phyloP scores from a whole-genome alignment of 2,329 filamentous ascomycete genomes.

The Boeremia exigua region DNA sequence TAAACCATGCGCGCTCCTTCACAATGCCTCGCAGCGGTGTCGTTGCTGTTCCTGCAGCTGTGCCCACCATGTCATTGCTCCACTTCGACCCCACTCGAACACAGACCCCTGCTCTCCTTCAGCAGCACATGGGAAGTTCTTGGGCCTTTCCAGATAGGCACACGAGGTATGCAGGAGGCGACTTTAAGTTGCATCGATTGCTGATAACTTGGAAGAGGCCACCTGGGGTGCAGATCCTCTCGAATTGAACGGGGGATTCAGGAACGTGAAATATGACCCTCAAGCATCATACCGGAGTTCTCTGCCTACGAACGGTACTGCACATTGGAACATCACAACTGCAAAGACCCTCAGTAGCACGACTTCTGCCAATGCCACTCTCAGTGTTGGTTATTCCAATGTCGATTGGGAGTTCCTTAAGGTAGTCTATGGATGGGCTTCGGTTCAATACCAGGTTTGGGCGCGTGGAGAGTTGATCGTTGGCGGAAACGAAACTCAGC shows the following conservation, averaged over 20 bases:
- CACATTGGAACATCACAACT: slow-evolving; percentile 54
- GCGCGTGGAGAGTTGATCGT: slow-evolving; percentile 58
- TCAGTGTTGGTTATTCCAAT: slow-evolving; percentile 56
- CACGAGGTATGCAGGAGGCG: slow-evolving; percentile 55
- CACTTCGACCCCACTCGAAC: slow-evolving; percentile 29
- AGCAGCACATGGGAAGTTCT: slow-evolving; percentile 57
- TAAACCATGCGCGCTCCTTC: slow-evolving; percentile 1
- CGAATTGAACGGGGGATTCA: slow-evolving; percentile 61
- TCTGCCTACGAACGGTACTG: slow-evolving; percentile 57
- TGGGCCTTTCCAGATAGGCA: slow-evolving; percentile 65
- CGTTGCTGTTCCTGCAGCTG: slow-evolving; percentile 18
- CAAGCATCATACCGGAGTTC: slow-evolving; percentile 57
- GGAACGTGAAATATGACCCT: slow-evolving; percentile 51
- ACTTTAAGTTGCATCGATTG: background rate
- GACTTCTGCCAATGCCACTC: slow-evolving; percentile 42
- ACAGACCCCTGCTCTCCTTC: slow-evolving; percentile 37
- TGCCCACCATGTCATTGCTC: slow-evolving; percentile 21
- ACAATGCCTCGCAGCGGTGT: slow-evolving; percentile 4
- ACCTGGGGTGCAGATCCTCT: slow-evolving; percentile 66
- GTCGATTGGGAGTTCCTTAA: slow-evolving; percentile 62
- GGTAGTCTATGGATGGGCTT: slow-evolving; percentile 64
- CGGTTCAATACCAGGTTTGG: slow-evolving; percentile 66
- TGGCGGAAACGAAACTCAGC: slow-evolving; percentile 37
- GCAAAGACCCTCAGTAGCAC: slow-evolving; percentile 37
- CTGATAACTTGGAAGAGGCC: slow-evolving; percentile 53